phyloP scores from a whole-genome alignment of 108 stramenopile genomes.

The Fragilariopsis cylindrus region DNA sequence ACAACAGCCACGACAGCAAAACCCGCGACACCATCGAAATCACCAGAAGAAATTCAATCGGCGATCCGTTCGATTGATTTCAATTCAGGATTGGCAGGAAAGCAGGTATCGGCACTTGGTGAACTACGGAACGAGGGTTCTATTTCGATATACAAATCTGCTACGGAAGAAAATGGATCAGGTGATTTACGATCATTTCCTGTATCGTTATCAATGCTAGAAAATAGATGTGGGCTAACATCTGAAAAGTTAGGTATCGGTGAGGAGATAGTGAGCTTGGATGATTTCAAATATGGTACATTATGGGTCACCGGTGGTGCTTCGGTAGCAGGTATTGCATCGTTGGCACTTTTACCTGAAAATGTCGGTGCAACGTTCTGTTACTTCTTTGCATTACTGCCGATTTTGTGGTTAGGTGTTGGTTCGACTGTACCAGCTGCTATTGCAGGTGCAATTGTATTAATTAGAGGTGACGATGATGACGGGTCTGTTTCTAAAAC shows the following conservation, averaged over 20 bases:
- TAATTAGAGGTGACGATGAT: conserved; percentile 46
- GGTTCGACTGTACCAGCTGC: conserved; percentile 74
- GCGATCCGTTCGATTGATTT: conserved; percentile 45
- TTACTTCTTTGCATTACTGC: conserved; percentile 80
- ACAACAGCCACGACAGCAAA: conserved; percentile 16
- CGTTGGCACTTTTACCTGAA: conserved; percentile 68
- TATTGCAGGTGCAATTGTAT: conserved; percentile 62
- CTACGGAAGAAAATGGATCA: conserved; percentile 34
- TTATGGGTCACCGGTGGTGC: conserved; percentile 58
- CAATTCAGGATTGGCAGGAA: conserved; percentile 32
- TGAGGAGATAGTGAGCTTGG: conserved; percentile 71
- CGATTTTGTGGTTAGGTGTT: conserved; percentile 74
- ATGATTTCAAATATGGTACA: conserved; percentile 85
- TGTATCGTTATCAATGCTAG: conserved; percentile 62
- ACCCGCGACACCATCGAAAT: conserved; percentile 17
- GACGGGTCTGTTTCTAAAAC: conserved; percentile 23
- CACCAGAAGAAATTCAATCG: conserved; percentile 34
- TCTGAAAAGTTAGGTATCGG: conserved; percentile 60
- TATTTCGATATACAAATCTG: conserved; percentile 61
- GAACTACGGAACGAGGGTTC: conserved; percentile 44
- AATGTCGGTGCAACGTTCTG: conserved; percentile 81
- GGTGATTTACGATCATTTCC: conserved; percentile 58
- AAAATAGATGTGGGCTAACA: conserved; percentile 60
- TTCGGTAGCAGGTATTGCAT: conserved; percentile 53
- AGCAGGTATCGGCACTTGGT: conserved; percentile 52